Conservation (phyloP, 2,329 filamentous ascomycete genomes). For the Colletotrichum agaves region DNA sequence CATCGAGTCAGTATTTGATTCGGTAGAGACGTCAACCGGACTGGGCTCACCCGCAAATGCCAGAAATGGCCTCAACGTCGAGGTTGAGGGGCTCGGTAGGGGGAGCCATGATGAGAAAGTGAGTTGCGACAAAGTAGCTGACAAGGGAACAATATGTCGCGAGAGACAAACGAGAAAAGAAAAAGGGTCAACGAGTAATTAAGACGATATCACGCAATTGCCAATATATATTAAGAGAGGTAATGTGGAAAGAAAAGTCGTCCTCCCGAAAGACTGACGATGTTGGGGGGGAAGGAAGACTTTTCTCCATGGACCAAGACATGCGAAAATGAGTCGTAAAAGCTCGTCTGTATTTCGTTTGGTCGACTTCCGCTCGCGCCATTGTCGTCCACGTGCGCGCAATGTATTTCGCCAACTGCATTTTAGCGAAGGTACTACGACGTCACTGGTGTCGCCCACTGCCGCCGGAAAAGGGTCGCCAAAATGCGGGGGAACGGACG, state of each 20-base stretch:
- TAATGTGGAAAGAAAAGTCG: constrained; percentile 10
- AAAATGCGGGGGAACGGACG: constrained; percentile 35
- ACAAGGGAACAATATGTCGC: constrained; percentile 1
- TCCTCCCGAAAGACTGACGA: constrained; percentile 10
- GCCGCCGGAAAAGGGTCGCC: constrained; percentile 22
- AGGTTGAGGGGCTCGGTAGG: constrained; percentile 71
- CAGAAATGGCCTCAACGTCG: constrained; percentile 90
- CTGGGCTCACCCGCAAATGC: constrained; percentile 81
- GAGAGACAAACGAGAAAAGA: neutral
- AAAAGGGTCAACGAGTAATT: neutral
- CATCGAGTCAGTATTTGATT: constrained; percentile 19
- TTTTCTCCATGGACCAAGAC: constrained; percentile 13
- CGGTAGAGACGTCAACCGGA: neutral
- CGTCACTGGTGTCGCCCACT: constrained; percentile 17
- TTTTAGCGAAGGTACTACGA: constrained; percentile 27
- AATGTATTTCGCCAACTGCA: constrained; percentile 22
- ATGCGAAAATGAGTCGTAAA: constrained; percentile 23
- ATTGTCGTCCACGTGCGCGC: constrained; percentile 33
- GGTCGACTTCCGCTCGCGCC: constrained; percentile 22
- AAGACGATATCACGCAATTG: neutral
- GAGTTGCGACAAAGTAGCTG: constrained; percentile 21
- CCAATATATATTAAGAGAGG: neutral
- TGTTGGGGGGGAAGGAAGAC: constrained; percentile 29
- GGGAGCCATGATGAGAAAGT: constrained; percentile 58
- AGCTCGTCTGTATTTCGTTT: constrained; percentile 14